phyloP scores from a whole-genome alignment of 495 filamentous ascomycete genomes.

The Xanthoparmelia taractica region DNA sequence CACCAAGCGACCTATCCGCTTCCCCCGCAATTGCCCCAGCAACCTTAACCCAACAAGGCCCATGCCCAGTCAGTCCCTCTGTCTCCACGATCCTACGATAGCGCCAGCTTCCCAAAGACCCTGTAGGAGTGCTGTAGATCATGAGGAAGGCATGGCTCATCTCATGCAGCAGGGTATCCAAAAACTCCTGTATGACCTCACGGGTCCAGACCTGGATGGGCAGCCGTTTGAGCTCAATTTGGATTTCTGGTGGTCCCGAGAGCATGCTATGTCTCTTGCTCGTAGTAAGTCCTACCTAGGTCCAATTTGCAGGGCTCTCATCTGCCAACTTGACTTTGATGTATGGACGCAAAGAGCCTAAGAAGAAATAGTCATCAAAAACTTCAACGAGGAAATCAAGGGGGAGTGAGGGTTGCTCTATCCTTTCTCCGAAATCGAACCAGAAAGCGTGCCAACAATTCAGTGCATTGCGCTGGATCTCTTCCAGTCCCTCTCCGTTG shows the following conservation, averaged over 20 bases:
- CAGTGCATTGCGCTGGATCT: neutral
- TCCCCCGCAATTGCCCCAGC: neutral
- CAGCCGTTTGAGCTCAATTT: neutral
- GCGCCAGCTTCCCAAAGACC: neutral
- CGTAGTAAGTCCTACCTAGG: neutral
- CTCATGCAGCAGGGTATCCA: constrained; percentile 2
- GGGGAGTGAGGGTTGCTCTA: neutral
- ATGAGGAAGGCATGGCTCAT: neutral
- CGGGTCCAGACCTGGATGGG: neutral
- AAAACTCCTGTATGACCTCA: neutral
- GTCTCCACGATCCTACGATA: neutral
- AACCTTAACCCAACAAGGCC: neutral
- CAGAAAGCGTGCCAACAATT: neutral
- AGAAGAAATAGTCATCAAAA: neutral
- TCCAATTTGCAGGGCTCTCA: neutral
- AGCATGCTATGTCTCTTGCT: neutral
- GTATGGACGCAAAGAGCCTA: neutral
- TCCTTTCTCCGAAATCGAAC: too few species aligned
- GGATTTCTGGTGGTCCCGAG: neutral
- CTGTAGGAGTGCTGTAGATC: neutral
- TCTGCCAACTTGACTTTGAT: neutral
- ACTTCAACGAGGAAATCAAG: neutral
- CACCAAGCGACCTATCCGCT: neutral
- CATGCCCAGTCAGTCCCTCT: neutral
- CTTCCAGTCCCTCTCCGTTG: neutral